Conservation (phyloP, 2,329 filamentous ascomycete genomes). For the Paecilomyces sp. region DNA sequence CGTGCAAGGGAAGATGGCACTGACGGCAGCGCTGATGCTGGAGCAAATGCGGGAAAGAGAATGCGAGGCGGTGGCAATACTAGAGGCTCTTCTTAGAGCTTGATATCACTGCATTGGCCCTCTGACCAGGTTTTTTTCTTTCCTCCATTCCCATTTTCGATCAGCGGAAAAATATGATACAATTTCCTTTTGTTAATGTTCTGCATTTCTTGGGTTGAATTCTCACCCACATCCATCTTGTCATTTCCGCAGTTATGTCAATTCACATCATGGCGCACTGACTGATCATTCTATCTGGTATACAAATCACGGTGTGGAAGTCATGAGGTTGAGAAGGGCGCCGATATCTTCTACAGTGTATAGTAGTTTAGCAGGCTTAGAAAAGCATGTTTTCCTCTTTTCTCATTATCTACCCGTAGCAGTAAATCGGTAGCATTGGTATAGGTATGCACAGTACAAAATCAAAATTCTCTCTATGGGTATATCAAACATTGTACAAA, state of each 20-base stretch:
- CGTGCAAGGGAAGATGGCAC: constrained; percentile 47
- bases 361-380: neutral
- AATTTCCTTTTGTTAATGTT: constrained; percentile 7
- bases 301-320: neutral
- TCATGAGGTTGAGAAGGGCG: neutral
- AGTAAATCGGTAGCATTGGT: neutral
- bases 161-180: neutral
- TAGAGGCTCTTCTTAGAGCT: constrained; percentile 18
- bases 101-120: neutral
- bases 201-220: neutral
- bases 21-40: constrained; percentile 28
- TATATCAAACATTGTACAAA: neutral
- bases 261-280: neutral
- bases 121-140: neutral
- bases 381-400: neutral
- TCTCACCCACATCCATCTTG: neutral
- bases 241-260: neutral
- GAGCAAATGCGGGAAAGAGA: constrained; percentile 38
- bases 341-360: neutral
- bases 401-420: neutral
- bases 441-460: neutral
- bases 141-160: neutral
- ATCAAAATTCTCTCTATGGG: neutral
- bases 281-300: neutral
- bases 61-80: constrained; percentile 37